Percentiles rank a stretch among this genome's conserved stretches.
Conservation (phyloP, 345 rosid genomes). For the Trapa bicornis region DNA sequence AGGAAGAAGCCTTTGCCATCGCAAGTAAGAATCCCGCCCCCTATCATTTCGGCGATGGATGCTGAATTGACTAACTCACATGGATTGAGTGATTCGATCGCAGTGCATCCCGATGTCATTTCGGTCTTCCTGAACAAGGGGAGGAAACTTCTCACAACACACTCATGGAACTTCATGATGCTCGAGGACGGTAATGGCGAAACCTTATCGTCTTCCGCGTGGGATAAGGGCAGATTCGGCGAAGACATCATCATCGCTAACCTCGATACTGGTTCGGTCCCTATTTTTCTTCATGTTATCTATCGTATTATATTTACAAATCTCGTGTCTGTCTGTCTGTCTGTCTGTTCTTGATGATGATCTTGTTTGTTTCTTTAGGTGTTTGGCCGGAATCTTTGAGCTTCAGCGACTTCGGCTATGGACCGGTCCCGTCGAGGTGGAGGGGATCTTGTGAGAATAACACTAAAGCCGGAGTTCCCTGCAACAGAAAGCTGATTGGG, state of each 20-base stretch:
- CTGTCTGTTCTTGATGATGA: too few species aligned
- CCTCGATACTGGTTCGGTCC: conserved; percentile 24
- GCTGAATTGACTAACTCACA: too few species aligned
- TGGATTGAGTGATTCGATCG: background rate
- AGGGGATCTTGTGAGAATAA: conserved; percentile 11
- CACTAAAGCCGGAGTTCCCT: background rate
- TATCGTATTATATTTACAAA: too few species aligned
- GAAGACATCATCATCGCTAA: conserved; percentile 29
- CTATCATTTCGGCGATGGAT: too few species aligned
- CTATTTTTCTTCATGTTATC: too few species aligned
- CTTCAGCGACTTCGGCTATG: conserved; percentile 9
- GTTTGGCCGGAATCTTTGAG: conserved; percentile 23
- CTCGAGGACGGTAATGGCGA: conserved; percentile 17
- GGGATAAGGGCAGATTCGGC: conserved; percentile 26
- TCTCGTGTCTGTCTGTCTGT: too few species aligned
- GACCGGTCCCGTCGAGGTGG: conserved; percentile 18
- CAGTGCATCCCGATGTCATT: conserved; percentile 21
- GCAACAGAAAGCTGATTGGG: conserved; percentile 39
- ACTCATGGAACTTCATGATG: conserved; percentile 28
- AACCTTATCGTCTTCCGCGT: conserved; percentile 9
- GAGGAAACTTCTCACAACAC: conserved; percentile 22
- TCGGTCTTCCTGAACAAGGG: conserved; percentile 21
- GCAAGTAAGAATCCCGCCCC: conserved; percentile 23
- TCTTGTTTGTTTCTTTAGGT: background rate
- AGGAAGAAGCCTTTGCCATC: conserved; percentile 39